These are phyloP conservation scores for Candida ipomoeae DNA, from an alignment of 805 yeast genomes.

Conservation along the genomic window DNA sequence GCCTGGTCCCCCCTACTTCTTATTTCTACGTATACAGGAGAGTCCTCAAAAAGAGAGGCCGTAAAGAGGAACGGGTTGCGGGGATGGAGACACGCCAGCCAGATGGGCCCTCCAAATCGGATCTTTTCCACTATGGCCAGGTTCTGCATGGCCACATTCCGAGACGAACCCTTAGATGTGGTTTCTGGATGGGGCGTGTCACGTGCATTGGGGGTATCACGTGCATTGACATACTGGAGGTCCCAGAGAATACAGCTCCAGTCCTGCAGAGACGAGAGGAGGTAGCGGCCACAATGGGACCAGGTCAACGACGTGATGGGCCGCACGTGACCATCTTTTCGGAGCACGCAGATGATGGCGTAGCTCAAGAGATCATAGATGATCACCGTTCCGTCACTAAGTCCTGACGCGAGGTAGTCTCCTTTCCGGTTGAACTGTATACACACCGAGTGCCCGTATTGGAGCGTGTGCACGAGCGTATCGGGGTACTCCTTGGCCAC, in stretches of 20 bases:
- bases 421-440: conserved; percentile 70
- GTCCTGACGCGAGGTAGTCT: conserved; percentile 47
- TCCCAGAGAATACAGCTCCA: conserved; percentile 86
- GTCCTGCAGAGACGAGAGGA: conserved; percentile 72
- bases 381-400: conserved; percentile 15
- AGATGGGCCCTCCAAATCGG: conserved; percentile 65
- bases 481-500: conserved; percentile 93
- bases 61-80: conserved; percentile 43
- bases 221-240: conserved; percentile 32
- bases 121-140: conserved; percentile 39
- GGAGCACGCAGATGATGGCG: conserved; percentile 49
- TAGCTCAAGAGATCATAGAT: conserved; percentile 48
- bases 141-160: conserved; percentile 11
- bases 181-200: neutral
- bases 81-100: conserved; percentile 64
- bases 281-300: conserved; percentile 67
- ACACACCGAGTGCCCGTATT: conserved; percentile 61
- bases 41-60: conserved; percentile 63
- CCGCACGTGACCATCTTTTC: conserved; percentile 56
- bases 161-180: too few species aligned
- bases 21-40: conserved; percentile 45
- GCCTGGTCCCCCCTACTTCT: neutral
- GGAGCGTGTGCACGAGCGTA: conserved; percentile 64
- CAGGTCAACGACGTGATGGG: conserved; percentile 72
- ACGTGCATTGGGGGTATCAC: conserved; percentile 12